Evolutionary conservation across 2,329 filamentous ascomycete species (phyloP).

Genomic region (Emmonsiellopsis sp.): DNA sequence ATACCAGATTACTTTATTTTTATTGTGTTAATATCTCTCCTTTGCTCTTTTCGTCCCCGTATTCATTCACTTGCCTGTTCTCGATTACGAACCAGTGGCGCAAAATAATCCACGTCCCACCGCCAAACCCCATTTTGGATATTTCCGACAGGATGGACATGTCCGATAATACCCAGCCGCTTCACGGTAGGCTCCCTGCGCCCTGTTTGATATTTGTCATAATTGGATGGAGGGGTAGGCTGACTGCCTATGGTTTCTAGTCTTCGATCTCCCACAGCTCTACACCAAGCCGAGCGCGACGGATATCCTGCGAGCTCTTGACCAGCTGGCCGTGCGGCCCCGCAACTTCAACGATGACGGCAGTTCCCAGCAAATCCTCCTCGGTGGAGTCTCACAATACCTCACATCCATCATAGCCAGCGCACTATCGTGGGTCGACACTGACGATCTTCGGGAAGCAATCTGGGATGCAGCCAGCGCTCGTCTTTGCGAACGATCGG

Average conservation of each 20-base stretch:
- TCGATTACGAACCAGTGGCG: background rate
- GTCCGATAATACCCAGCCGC: conserved; percentile 27
- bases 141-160: conserved; percentile 14
- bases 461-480: conserved; percentile 69
- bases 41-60: background rate
- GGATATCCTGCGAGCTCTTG: conserved; percentile 57
- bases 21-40: conserved; percentile 1
- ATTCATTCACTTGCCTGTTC: background rate
- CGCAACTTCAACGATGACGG: conserved; percentile 33
- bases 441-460: conserved; percentile 33
- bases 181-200: conserved; percentile 25
- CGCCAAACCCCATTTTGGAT: background rate
- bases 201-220: conserved; percentile 19
- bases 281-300: conserved; percentile 64
- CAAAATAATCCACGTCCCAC: background rate
- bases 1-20: background rate
- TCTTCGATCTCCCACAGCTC: conserved; percentile 71
- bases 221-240: conserved; percentile 23
- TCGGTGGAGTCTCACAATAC: conserved; percentile 36
- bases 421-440: conserved; percentile 36
- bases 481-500: conserved; percentile 76
- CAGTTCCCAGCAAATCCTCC: conserved; percentile 23
- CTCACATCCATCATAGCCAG: conserved; percentile 40
- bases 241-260: conserved; percentile 27
- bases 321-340: conserved; percentile 57